A percentile compares a stretch with the other conserved stretches of the same genome.
phyloP scores from a whole-genome alignment of 768 basidiomycete genomes.

The Tricholoma matsutake region DNA sequence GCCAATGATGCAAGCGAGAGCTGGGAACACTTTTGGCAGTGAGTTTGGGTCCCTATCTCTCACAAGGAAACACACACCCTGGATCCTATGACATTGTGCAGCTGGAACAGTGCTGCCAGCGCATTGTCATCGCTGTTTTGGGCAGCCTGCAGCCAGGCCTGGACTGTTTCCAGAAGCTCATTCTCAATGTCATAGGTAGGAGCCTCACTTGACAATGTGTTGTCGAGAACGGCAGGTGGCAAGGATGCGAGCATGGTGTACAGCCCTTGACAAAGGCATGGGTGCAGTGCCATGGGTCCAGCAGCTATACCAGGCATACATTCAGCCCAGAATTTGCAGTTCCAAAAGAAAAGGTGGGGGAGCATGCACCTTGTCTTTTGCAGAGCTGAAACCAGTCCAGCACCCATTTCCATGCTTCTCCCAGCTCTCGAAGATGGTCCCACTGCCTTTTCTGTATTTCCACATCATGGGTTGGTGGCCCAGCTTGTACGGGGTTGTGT shows the following conservation, averaged over 20 bases:
- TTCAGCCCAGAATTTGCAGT: too few species aligned
- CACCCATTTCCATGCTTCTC: too few species aligned
- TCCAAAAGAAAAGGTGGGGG: too few species aligned
- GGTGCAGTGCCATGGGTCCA: background rate
- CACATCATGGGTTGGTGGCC: too few species aligned
- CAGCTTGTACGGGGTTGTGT: too few species aligned
- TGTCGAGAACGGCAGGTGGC: background rate
- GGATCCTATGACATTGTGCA: too few species aligned
- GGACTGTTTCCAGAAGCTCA: background rate
- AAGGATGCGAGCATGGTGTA: background rate
- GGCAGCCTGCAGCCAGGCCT: background rate
- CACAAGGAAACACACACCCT: too few species aligned
- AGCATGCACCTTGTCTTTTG: too few species aligned
- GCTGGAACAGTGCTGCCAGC: too few species aligned
- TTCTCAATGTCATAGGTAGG: background rate
- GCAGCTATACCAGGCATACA: background rate
- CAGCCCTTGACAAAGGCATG: background rate
- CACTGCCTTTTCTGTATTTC: background rate
- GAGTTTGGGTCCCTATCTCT: background rate
- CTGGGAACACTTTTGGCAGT: background rate
- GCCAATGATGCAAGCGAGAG: background rate
- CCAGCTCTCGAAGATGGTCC: slow-evolving; percentile 3
- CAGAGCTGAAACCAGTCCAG: too few species aligned
- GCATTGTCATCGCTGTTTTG: background rate
- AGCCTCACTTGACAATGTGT: too few species aligned